A percentile compares a stretch with the other conserved stretches of the same genome.
Conservation (phyloP, 371 early-diverging fungal genomes). For the Blyttiomyces sp. region DNA sequence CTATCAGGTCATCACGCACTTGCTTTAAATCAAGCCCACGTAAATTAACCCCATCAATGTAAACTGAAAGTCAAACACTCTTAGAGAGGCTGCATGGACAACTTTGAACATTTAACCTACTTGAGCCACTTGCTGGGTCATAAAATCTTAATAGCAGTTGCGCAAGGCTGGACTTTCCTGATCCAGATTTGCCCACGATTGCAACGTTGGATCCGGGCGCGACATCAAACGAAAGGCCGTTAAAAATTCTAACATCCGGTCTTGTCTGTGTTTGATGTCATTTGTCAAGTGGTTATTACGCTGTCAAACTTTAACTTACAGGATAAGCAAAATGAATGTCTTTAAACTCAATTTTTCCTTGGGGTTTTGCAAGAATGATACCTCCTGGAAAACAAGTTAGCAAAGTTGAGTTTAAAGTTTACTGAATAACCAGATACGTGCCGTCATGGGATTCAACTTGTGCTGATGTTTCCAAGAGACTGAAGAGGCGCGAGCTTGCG, state of each 20-base stretch:
- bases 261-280: slow-evolving; percentile 25
- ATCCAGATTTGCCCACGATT: slow-evolving; percentile 57
- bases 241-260: slow-evolving; percentile 46
- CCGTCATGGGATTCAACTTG: background rate
- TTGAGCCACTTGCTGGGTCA: slow-evolving; percentile 21
- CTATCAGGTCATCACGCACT: slow-evolving; percentile 5
- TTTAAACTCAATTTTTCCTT: slow-evolving; percentile 60
- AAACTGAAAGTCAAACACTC: slow-evolving; percentile 4
- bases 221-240: slow-evolving; percentile 41
- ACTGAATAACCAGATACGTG: too few relatives aligned
- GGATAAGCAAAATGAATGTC: slow-evolving; percentile 63
- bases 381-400: slow-evolving; percentile 37
- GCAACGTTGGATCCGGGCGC: slow-evolving; percentile 52
- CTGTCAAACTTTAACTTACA: slow-evolving; percentile 35
- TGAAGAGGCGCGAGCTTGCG: slow-evolving; percentile 71
- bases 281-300: background rate
- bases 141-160: slow-evolving; percentile 38
- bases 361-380: slow-evolving; percentile 34
- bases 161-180: slow-evolving; percentile 54
- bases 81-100: background rate
- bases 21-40: slow-evolving; percentile 4
- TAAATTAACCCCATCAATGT: slow-evolving; percentile 20
- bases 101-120: background rate
- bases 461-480: slow-evolving; percentile 45
- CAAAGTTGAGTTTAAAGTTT: too few relatives aligned